These are phyloP conservation scores for Collybiopsis confluens DNA, from an alignment of 768 basidiomycete genomes.

Conservation along the genomic window DNA sequence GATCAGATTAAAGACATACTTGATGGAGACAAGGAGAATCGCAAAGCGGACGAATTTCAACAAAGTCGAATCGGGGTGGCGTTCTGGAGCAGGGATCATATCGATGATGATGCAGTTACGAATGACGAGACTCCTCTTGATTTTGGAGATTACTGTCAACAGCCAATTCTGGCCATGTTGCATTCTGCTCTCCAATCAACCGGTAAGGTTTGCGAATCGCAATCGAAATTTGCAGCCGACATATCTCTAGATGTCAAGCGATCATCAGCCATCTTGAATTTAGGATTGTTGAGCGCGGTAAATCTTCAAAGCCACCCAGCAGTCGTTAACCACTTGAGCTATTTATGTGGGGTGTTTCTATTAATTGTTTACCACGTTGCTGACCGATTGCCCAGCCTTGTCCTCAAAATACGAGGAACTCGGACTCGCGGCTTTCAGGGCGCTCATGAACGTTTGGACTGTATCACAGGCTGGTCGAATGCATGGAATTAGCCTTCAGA, in stretches of 20 bases:
- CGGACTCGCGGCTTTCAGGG: conserved; percentile 24
- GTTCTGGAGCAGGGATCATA: conserved; percentile 11
- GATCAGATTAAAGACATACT: conserved; percentile 43
- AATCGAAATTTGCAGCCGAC: background rate
- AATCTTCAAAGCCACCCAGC: conserved; percentile 22
- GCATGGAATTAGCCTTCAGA: conserved; percentile 28
- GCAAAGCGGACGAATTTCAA: conserved; percentile 2
- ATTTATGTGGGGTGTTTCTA: conserved; percentile 31
- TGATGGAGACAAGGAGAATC: conserved; percentile 31
- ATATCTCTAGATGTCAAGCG: conserved; percentile 32
- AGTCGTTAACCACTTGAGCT: conserved; percentile 36
- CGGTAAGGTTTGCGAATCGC: conserved; percentile 25
- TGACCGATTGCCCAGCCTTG: conserved; percentile 19
- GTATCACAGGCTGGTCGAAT: conserved; percentile 9
- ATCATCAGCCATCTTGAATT: conserved; percentile 35
- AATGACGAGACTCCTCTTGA: background rate
- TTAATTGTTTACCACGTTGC: conserved; percentile 12
- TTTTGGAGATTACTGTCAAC: conserved; percentile 13
- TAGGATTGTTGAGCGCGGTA: conserved; percentile 34
- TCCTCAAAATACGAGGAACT: conserved; percentile 17
- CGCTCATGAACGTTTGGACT: conserved; percentile 31
- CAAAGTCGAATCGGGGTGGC: conserved; percentile 10
- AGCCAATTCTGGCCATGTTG: conserved; percentile 25
- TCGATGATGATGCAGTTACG: conserved; percentile 6
- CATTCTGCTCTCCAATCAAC: conserved; percentile 22